Evolutionary conservation across 1,139 yeast species (phyloP), one percentile per base, ranked within the genome.

Genomic region (Oligophagozyma castellii): DNA sequence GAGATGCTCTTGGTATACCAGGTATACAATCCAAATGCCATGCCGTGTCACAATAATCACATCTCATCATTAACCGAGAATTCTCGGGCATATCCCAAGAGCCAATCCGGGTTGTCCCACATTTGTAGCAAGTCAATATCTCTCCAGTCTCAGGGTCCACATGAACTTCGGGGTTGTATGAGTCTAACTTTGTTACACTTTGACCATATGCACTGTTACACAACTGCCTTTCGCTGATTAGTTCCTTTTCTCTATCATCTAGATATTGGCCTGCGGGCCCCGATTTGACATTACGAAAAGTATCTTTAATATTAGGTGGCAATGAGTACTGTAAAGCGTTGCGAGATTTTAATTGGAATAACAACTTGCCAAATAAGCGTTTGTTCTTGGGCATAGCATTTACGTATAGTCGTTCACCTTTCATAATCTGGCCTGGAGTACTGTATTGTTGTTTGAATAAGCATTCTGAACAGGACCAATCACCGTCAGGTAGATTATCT

Each of bases 11-110:
- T 2, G 95, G 94, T 6, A 81, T 79, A 26, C 65, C 64, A 8
- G 54, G 54, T 12, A 89, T 55, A 53, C 98, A 89, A 54, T 89
- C 96, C 27, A 86, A 56, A 53, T 89, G 98, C 93, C 95, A 89
- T 10, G 75, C 68, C n/a, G 78, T 61, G 1, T 77, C 63, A 53
- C 98, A 89, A 44, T 75, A 78, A 47, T 86, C 95, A 52, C 98
- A 89, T 34, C 71, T 72, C 11, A 77, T 69, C 20, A 89, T 59
- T 37, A 53, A 66, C 37, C 59, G 65, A 28, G 57, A 34, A 29
- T 36, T 32, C 36, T 49, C 45, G 33, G 53, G 46, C 61, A 55
- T 28, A 70, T 58, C 5, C 92, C 93, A 19, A 79, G 77, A 27
- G 54, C 62, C 56, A 38, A 48, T 37, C 27, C 37, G 42, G 5